These are phyloP conservation scores for Geotrichum candidum DNA, from an alignment of 1,139 yeast genomes.

Conservation along the genomic window DNA sequence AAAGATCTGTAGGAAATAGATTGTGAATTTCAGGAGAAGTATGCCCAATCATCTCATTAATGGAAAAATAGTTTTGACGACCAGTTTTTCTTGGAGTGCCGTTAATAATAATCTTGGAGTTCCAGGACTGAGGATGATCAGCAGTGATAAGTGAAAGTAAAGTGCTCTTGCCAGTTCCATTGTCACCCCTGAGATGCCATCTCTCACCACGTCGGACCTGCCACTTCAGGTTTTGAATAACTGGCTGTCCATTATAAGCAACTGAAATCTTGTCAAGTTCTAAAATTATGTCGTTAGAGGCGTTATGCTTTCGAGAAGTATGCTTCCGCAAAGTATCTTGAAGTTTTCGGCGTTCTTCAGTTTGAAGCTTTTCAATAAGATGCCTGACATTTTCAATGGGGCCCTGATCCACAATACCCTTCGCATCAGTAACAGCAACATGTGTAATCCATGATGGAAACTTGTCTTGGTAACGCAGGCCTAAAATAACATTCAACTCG, in stretches of 20 bases:
- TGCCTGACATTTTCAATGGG: conserved; percentile 34
- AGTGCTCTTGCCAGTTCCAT: conserved; percentile 93
- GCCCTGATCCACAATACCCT: conserved; percentile 53
- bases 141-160: conserved; percentile 77
- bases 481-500: conserved; percentile 52
- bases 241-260: conserved; percentile 55
- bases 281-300: conserved; percentile 35
- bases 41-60: conserved; percentile 72
- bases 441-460: conserved; percentile 77
- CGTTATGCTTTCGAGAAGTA: neutral
- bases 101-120: conserved; percentile 55
- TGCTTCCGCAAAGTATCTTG: neutral
- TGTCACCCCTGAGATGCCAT: conserved; percentile 86
- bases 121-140: conserved; percentile 97
- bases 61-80: conserved; percentile 68
- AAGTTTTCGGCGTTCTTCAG: conserved; percentile 15
- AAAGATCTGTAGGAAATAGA: conserved; percentile 54
- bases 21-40: conserved; percentile 91
- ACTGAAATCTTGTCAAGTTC: conserved; percentile 62
- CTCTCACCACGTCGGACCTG: conserved; percentile 61
- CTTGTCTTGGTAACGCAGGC: conserved; percentile 68
- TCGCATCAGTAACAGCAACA: conserved; percentile 53
- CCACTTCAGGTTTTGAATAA: conserved; percentile 62
- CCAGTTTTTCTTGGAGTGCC: conserved; percentile 73
- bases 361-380: conserved; percentile 31